Base-by-base conservation (phyloP, 2,329 filamentous ascomycete species). In the Claviceps arundinis region DNA sequence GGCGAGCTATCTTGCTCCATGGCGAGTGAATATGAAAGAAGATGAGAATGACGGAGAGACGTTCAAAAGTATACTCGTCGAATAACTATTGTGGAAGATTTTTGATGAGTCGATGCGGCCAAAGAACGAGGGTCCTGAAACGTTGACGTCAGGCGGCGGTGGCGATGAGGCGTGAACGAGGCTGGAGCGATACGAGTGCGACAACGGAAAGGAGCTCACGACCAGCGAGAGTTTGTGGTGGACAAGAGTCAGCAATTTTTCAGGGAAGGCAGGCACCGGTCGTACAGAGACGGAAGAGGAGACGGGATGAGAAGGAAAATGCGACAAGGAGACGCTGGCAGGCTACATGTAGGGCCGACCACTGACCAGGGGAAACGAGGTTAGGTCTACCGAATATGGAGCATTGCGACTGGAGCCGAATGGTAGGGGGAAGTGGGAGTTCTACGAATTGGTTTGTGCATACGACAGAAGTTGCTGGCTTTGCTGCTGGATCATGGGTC, bases 1-100 rank as follows among this genome's bases (percentile, higher is more conserved):
- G 58, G 50, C 52, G 70, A 67, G 61, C 62, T 69, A 59, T 73
- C 73, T 59, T 71, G 60, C 60, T 80, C 76, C 76, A 78, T 78
- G 65, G 37, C 44, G 24, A 52, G 47, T 30, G 8, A 30, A 5
- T 17, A 13, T 19, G n/a, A 37, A 37, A 22, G 30, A 44, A 16
- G 16, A 8, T 16, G 30, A 11, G 24, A 24, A 19, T 13, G 5
- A 38, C 3, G 9, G 30, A 42, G 30, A 24, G 34, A 46, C n/a
- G n/a, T 30, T 16, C 16, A 24, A 37, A 37, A 37, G 19, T 43
- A 38, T 22, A 22, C 6, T 44, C 8, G 14, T 37, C 30, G 48
- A 24, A 37, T 1, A 37, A 14, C 41, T 37, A 26, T 24, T 8
- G 37, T 50, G 48, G n/a, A 14, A 42, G 24, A 37, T 9, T 45